Evolutionary conservation across 495 filamentous ascomycete species (phyloP).

Genomic region (Penicillium simplicissimum): DNA sequence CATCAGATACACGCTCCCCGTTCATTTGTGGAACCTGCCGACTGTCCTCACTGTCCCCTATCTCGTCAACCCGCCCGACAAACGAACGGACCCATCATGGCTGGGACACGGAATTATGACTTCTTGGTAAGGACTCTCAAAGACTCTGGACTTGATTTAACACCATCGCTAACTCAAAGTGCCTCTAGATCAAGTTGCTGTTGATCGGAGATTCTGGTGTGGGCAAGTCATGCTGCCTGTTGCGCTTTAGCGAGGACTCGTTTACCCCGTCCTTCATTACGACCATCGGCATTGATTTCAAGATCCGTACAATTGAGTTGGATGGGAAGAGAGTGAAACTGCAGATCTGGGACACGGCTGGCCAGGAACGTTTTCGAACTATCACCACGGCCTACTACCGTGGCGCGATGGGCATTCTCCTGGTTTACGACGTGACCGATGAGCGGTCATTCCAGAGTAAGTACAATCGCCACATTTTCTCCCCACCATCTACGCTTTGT

Average conservation of each 20-base stretch:
- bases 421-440: slow-evolving; percentile 98
- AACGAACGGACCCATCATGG: slow-evolving; percentile 59
- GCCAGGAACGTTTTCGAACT: slow-evolving; percentile 95
- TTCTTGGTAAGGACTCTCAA: slow-evolving; percentile 71
- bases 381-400: slow-evolving; percentile 99
- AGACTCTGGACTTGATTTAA: neutral
- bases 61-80: slow-evolving; percentile 1
- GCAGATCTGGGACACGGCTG: slow-evolving; percentile 99
- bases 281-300: slow-evolving; percentile 99
- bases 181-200: slow-evolving; percentile 88
- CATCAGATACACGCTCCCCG: neutral
- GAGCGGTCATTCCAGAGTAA: slow-evolving; percentile 96
- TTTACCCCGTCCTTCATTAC: slow-evolving; percentile 99
- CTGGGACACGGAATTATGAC: slow-evolving; percentile 96
- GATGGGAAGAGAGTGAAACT: slow-evolving; percentile 98
- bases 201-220: slow-evolving; percentile 98
- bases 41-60: slow-evolving; percentile 19
- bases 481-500: neutral
- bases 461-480: slow-evolving; percentile 24
- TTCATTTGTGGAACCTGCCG: neutral
- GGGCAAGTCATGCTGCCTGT: slow-evolving; percentile 96
- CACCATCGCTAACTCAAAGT: neutral
- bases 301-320: slow-evolving; percentile 97
- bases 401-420: slow-evolving; percentile 95
- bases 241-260: slow-evolving; percentile 98